Evolutionary conservation across 176 grass and related monocot genomes (phyloP), one percentile per base, ranked within the genome.

Genomic region (Zoysia pacifica): DNA sequence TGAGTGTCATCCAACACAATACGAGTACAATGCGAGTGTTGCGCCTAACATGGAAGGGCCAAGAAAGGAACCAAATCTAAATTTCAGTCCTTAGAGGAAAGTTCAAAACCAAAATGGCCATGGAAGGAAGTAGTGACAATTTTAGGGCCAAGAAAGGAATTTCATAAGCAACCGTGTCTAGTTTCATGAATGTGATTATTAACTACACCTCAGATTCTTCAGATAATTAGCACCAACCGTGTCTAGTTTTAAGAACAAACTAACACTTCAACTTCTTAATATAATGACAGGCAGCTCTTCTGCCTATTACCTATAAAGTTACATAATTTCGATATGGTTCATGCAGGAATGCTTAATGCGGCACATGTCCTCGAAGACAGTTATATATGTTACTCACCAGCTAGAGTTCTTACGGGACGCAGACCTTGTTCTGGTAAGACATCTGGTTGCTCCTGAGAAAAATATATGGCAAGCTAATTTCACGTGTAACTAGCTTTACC

Each of bases 371-470:
- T 68, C 70, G 13, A 97, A 91, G 91, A 97, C 91, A 58, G 84
- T 97, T 60, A 81, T 97, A 28, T 93, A 91, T 81, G 94, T 87
- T 18, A 97, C 94, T 7, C 94, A 93, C 89, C 94, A 97, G 79
- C 82, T 97, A 9, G 91, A 97, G 79, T 97, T 97, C 65, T 87
- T 93, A 72, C 67, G 44, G 59, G 86, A 88, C 75, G 89, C 91
- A 6, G 91, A 97, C 63, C 82, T 90, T 83, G 91, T 97, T 84
- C 62, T 97, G 88, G 94, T 97, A 97, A 88, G 73, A 65, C 1
- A 65, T 65, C 28, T 40, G 7, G 38, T 77, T 65, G n/a, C 14
- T 5, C 7, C 14, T 65, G 75, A 77, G 14, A 49, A 76, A 64
- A 13, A 45, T 36, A 53, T 52, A n/a, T 28, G 28, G 46, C 2